Percentiles rank a stretch among this genome's conserved stretches.
Conservation (phyloP, 1,284 basidiomycete genomes). For the Ceratobasidium sp. region DNA sequence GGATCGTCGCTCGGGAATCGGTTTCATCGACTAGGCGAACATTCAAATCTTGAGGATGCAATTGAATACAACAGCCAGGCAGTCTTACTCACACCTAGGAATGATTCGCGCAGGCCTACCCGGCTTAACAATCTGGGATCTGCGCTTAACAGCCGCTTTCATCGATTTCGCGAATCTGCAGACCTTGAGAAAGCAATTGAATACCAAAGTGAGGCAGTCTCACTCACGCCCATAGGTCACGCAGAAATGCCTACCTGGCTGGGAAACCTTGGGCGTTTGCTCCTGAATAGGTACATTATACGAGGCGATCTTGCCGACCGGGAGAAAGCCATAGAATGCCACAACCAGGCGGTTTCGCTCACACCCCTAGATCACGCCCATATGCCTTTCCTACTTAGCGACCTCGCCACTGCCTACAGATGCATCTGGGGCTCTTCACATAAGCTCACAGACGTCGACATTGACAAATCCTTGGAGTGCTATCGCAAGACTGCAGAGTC, state of each 20-base stretch:
- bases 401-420: too few species aligned
- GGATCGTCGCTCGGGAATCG: background rate
- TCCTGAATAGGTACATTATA: background rate
- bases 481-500: too few species aligned
- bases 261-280: background rate
- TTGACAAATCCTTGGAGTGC: too few species aligned
- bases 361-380: too few species aligned
- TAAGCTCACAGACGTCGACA: too few species aligned
- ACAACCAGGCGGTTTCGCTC: too few species aligned
- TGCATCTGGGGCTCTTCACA: too few species aligned
- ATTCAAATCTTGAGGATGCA: background rate
- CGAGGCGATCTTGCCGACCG: background rate
- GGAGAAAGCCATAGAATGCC: too few species aligned
- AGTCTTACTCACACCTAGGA: background rate
- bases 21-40: background rate
- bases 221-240: conserved; percentile 1
- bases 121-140: background rate
- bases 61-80: background rate
- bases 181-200: background rate
- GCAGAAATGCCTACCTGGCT: conserved; percentile 4
- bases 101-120: background rate
- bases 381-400: too few species aligned
- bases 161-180: background rate
- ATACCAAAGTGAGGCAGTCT: background rate
- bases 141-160: background rate